Conservation (phyloP, 2,329 filamentous ascomycete genomes). For the Trichoderma citrinoviride region DNA sequence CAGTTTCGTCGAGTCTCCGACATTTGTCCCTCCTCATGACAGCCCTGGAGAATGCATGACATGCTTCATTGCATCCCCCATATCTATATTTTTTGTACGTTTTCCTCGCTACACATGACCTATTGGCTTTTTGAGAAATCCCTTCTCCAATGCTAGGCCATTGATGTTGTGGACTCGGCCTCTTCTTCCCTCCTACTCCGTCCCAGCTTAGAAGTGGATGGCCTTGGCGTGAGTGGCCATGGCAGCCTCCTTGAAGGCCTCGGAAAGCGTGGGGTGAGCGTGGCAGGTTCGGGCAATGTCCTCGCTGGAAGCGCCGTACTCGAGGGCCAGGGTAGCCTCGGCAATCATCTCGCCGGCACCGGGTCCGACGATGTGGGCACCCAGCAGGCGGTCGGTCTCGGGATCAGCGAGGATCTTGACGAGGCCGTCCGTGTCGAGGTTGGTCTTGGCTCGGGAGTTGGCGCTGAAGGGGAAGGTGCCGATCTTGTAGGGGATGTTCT, state of each 20-base stretch:
- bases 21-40: not conserved
- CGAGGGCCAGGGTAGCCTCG: constrained; percentile 88
- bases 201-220: constrained; percentile 76
- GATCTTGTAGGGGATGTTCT: constrained; percentile 86
- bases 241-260: constrained; percentile 99
- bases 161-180: not conserved
- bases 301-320: constrained; percentile 94
- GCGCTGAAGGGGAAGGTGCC: constrained; percentile 96
- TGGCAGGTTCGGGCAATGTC: constrained; percentile 94
- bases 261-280: constrained; percentile 90
- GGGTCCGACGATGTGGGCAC: constrained; percentile 93
- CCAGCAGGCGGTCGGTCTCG: constrained; percentile 92
- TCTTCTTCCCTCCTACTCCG: not conserved
- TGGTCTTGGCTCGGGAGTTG: constrained; percentile 98
- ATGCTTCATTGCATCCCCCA: constrained; percentile 6
- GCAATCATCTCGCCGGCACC: constrained; percentile 99
- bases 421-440: constrained; percentile 90
- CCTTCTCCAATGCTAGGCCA: not conserved
- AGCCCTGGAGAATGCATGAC: not conserved
- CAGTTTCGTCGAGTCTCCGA: not conserved
- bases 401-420: constrained; percentile 97
- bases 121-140: not conserved
- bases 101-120: constrained; percentile 11
- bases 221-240: constrained; percentile 96
- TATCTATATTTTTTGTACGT: constrained; percentile 6